These are phyloP conservation scores for Cocos nucifera DNA, from an alignment of 176 grass and related monocot genomes.

Conservation along the genomic window DNA sequence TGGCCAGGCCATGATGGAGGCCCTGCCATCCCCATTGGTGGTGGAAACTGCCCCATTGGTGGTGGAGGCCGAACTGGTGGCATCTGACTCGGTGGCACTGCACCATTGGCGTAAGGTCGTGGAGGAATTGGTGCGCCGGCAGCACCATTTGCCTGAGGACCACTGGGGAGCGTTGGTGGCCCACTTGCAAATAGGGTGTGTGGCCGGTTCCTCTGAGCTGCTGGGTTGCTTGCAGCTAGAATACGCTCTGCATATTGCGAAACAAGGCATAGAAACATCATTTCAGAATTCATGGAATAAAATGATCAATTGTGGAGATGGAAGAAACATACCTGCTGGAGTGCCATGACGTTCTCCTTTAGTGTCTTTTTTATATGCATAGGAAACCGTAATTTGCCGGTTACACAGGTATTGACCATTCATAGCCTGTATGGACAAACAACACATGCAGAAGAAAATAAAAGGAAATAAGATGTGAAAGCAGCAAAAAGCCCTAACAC, in stretches of 20 bases:
- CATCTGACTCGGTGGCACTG: slow-evolving; percentile 26
- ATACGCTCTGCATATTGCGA: slow-evolving; percentile 42
- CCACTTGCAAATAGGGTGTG: slow-evolving; percentile 91
- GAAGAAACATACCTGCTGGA: slow-evolving; percentile 53
- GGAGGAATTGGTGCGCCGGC: slow-evolving; percentile 39
- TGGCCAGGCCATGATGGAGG: slow-evolving; percentile 31
- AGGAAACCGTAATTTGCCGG: slow-evolving; percentile 80
- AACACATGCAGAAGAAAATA: slow-evolving; percentile 3
- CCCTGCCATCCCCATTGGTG: slow-evolving; percentile 39
- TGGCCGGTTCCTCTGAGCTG: slow-evolving; percentile 60
- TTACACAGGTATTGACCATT: slow-evolving; percentile 91
- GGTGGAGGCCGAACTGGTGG: slow-evolving; percentile 37
- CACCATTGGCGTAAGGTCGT: slow-evolving; percentile 55
- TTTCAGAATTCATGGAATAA: background rate
- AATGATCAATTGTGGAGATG: background rate
- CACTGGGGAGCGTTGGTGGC: slow-evolving; percentile 41
- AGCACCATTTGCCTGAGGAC: slow-evolving; percentile 29
- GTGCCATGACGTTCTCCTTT: slow-evolving; percentile 94
- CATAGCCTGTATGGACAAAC: slow-evolving; percentile 50
- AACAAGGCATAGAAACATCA: background rate
- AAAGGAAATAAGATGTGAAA: slow-evolving; percentile 1
- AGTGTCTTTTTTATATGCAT: slow-evolving; percentile 93
- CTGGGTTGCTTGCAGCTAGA: slow-evolving; percentile 67
- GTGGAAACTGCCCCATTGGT: slow-evolving; percentile 52
- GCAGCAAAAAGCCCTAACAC: too few relatives aligned